Evolutionary conservation across 2,329 filamentous ascomycete species (phyloP).

Genomic region (Neopestalotiopsis rosae): DNA sequence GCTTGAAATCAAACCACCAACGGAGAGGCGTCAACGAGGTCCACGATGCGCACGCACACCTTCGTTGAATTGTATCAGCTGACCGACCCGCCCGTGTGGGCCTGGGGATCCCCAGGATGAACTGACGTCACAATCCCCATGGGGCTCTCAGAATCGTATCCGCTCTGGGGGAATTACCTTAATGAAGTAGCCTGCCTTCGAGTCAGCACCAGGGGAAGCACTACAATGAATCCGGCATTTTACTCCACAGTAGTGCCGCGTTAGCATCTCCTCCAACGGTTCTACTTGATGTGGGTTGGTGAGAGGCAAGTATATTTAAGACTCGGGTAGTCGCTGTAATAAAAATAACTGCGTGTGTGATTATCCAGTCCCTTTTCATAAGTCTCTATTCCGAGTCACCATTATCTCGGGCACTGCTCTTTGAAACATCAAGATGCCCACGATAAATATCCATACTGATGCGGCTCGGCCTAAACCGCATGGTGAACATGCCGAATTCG

Average conservation of each 20-base stretch:
- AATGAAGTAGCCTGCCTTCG: background rate
- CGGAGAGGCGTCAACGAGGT: background rate
- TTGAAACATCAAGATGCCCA: background rate
- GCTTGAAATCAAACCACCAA: background rate
- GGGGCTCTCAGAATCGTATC: background rate
- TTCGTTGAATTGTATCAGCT: background rate
- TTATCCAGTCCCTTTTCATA: background rate
- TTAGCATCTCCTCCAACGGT: background rate
- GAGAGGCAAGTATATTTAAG: background rate
- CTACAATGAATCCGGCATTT: background rate
- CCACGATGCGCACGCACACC: background rate
- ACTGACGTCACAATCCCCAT: conserved; percentile 6
- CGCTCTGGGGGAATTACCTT: conserved; percentile 1
- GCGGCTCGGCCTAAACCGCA: background rate
- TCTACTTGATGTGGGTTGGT: background rate
- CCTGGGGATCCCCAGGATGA: background rate
- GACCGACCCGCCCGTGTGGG: background rate
- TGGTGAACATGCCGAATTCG: background rate
- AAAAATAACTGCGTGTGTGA: background rate
- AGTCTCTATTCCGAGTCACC: background rate
- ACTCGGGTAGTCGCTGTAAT: background rate
- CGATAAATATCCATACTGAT: background rate
- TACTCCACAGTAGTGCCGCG: background rate
- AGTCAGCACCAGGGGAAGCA: background rate
- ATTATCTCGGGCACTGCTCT: background rate